Percentiles rank a stretch among this genome's conserved stretches.
These are phyloP conservation scores for Vitis rotundifolia DNA, from an alignment of 164 flowering plant genomes.

Conservation along the genomic window DNA sequence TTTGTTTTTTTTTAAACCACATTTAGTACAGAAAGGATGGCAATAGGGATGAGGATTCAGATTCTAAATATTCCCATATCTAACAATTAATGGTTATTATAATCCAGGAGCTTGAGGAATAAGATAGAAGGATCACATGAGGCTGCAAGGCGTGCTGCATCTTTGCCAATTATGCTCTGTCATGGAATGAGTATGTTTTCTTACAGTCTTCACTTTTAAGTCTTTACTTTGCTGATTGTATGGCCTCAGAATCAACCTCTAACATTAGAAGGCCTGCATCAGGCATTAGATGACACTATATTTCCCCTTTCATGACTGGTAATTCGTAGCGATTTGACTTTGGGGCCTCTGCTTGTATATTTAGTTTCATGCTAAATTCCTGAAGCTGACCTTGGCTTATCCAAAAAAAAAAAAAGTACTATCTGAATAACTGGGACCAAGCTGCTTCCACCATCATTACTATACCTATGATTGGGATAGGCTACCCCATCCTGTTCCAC, in stretches of 20 bases:
- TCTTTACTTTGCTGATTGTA: background rate
- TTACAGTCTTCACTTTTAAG: no score
- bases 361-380: no score
- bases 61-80: background rate
- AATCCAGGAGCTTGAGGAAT: slow-evolving; percentile 64
- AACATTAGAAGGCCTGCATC: no score
- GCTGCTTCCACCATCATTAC: no score
- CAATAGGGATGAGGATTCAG: background rate
- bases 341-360: no score
- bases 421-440: no score
- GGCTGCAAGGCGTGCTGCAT: slow-evolving; percentile 82
- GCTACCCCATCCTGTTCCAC: background rate
- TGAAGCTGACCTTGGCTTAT: no score
- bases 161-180: slow-evolving; percentile 78
- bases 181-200: slow-evolving; percentile 74
- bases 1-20: background rate
- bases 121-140: slow-evolving; percentile 82
- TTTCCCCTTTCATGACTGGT: no score
- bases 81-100: slow-evolving; percentile 4
- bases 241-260: background rate
- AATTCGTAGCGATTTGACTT: no score
- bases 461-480: background rate
- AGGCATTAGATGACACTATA: no score
- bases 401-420: no score
- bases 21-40: no score